Base-by-base conservation (phyloP, 2,329 filamentous ascomycete genomes). In the Aspergillus texensis region DNA sequence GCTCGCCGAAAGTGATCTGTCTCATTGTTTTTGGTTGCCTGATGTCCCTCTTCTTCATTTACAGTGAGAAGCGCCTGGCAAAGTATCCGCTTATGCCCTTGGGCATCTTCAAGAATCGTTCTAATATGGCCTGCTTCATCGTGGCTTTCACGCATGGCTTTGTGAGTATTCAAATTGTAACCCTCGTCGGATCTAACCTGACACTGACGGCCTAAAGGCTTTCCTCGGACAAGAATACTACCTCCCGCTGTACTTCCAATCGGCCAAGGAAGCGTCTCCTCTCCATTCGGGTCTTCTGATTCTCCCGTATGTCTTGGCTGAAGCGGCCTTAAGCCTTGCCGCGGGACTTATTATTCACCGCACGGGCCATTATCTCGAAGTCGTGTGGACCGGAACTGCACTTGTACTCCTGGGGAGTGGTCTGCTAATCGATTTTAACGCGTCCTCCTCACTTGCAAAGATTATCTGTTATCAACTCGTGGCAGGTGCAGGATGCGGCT, bases 161-260 rank as follows among this genome's bases (percentile, higher is more conserved):
- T 66, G 82, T 70, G 48, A 48, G 66, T 65, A 4, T 19, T 21
- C 11, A 21, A 28, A 55, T 1, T 36, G 34, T 16, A 24, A 4
- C 19, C 1, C 43, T n/a, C 12, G 2, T 46, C 3, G 19, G 2
- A 32, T 21, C 24, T 24, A 4, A 34, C 9, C 16, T 5, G 11
- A n/a, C 11, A n/a, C 55, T 62, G 46, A 64, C 56, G 21, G 8
- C n/a, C 78, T 72, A 61, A 80, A 88, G 70, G 84, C 87, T 39
- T 90, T 90, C 74, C 89, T 91, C 46, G 86, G 84, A 0, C 83
- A 83, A 1, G 85, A 88, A 57, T 93, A 91, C 76, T 93, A 91
- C 70, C 80, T 93, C 30, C 91, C 91, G 0, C 81, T 93, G 0
- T 93, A 89, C 76, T 89, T 92, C 60, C 91, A 94, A 73, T 84